Percentiles rank a stretch among this genome's conserved stretches.
Evolutionary conservation across 805 yeast genomes (phyloP).

Genomic region (Jamesozyma jinghongensis): DNA sequence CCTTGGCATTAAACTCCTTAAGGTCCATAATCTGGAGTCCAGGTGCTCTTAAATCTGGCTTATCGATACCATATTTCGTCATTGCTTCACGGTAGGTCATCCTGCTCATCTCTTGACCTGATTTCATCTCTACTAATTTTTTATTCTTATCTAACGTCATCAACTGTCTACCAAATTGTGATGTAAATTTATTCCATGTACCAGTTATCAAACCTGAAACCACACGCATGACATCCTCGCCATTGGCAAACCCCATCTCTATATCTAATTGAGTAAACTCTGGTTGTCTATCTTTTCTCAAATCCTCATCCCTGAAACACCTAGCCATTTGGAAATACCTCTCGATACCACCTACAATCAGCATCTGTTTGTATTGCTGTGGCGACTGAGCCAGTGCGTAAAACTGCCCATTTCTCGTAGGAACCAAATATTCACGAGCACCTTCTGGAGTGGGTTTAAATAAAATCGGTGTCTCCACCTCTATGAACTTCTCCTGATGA

Average conservation of each 20-base stretch:
- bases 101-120: constrained; percentile 30
- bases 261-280: constrained; percentile 96
- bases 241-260: constrained; percentile 79
- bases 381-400: constrained; percentile 97
- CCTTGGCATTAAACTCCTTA: constrained; percentile 31
- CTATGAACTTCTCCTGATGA: constrained; percentile 47
- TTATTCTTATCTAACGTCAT: constrained; percentile 18
- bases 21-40: constrained; percentile 42
- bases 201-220: constrained; percentile 48
- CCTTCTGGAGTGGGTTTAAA: constrained; percentile 98
- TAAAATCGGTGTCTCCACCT: constrained; percentile 84
- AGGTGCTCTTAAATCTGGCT: constrained; percentile 76
- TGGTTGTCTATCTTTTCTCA: constrained; percentile 92
- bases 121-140: constrained; percentile 10
- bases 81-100: constrained; percentile 64
- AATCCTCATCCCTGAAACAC: constrained; percentile 94
- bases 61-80: constrained; percentile 76
- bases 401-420: constrained; percentile 55
- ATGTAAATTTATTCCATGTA: constrained; percentile 46
- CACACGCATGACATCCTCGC: constrained; percentile 54
- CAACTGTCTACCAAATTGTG: constrained; percentile 11
- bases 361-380: constrained; percentile 89
- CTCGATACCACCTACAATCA: constrained; percentile 89
- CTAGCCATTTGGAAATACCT: constrained; percentile 84
- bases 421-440: constrained; percentile 91